phyloP scores from a whole-genome alignment of 164 flowering plant species.

The Piper longum region DNA sequence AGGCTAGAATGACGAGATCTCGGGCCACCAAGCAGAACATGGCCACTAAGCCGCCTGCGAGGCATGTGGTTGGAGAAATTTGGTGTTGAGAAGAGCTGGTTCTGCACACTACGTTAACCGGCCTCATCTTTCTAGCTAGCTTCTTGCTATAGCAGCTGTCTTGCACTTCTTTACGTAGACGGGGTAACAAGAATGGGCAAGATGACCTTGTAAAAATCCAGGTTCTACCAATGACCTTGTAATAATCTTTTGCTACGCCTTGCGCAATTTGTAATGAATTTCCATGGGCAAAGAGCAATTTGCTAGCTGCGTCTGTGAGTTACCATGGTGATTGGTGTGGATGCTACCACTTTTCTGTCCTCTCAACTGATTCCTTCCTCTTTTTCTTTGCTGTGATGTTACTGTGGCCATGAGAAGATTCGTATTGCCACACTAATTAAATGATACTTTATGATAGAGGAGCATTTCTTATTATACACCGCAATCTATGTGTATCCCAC shows the following conservation, averaged over 20 bases:
- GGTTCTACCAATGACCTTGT: background rate
- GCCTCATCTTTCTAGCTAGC: conserved; percentile 6
- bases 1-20: conserved; percentile 58
- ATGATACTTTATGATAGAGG: too few relatives aligned
- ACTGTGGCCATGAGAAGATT: background rate
- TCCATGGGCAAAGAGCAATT: too few relatives aligned
- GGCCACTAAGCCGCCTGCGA: conserved; percentile 67
- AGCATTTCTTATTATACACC: too few relatives aligned
- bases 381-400: background rate
- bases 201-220: background rate
- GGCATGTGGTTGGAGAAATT: conserved; percentile 75
- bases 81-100: background rate
- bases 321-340: background rate
- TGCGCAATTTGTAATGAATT: background rate
- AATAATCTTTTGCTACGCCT: background rate
- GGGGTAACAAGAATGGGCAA: background rate
- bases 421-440: background rate
- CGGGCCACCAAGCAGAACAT: conserved; percentile 70
- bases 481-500: too few relatives aligned
- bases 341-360: background rate
- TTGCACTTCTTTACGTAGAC: background rate
- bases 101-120: background rate
- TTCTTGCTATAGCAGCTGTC: background rate
- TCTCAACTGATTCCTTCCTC: background rate
- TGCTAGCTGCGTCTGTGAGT: background rate